Evolutionary conservation across 371 early-diverging fungal genomes (phyloP), one percentile per base, ranked within the genome.

Genomic region (Zopfochytrium polystomum): DNA sequence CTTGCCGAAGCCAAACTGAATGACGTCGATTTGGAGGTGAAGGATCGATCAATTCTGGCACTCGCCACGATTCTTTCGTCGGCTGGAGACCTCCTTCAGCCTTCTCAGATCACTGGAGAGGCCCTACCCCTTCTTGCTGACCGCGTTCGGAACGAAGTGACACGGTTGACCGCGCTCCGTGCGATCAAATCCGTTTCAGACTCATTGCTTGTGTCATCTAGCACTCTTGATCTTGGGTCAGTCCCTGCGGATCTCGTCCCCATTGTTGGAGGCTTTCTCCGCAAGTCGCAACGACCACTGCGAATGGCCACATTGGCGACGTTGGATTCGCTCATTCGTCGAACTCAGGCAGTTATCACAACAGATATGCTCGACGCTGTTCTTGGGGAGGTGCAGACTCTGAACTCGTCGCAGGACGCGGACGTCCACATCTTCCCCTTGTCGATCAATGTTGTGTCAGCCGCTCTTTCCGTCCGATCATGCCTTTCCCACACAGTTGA

Each of bases 1-100:
- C 52, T 87, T 4, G 75, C 80, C 43, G 76, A 87, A 0, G 72
- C 91, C n/a, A 76, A 81, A n/a, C 84, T 85, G 1, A 74, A 80
- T 15, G 90, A 93, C 75, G 86, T 85, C 2, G 91, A 90, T 65
- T 81, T 90, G 58, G 93, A 93, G 71, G 92, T 93, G 52, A 88
- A 89, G 72, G 91, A 91, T 62, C 75, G 87, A 6, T 80, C 90
- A 5, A 87, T 93, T 62, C 70, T 82, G 58, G 84, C 87, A 53
- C 74, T 92, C 2, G 90, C 88, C 6, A 73, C 76, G 0, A 63
- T 91, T 15, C 57, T 92, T 44, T 78, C 83, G 1, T 88, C 90
- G 46, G 77, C 83, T 6, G 87, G 85, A 15, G 90, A 90, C 67
- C 75, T 82, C 9, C 67, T 92, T 2, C 63, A 68, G 2, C 65